Percentiles rank a stretch among this genome's conserved stretches.
phyloP scores from a whole-genome alignment of 2,329 filamentous ascomycete genomes.

The Emergomyces orientalis region DNA sequence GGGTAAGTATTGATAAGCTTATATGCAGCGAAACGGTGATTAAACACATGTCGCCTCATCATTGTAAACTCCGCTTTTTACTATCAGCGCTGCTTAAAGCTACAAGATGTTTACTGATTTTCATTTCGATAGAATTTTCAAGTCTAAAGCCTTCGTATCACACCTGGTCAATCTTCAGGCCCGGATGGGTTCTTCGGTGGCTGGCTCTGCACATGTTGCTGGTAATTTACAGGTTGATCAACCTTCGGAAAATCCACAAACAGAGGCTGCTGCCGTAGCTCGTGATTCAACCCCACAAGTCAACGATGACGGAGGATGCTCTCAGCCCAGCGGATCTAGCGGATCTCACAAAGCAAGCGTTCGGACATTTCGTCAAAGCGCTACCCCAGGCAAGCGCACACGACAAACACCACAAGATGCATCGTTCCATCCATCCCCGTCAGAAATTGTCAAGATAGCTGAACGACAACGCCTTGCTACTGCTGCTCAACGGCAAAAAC shows the following conservation, averaged over 20 bases:
- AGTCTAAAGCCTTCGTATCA: neutral
- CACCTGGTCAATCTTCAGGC: constrained; percentile 1
- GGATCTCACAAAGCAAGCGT: neutral
- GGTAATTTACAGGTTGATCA: neutral
- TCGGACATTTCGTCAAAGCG: neutral
- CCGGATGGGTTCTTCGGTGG: neutral
- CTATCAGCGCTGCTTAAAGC: neutral
- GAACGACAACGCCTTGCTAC: neutral
- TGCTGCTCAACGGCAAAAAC: constrained; percentile 8
- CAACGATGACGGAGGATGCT: neutral
- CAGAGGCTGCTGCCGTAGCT: neutral
- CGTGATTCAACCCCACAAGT: neutral
- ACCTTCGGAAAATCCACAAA: neutral
- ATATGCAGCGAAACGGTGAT: neutral
- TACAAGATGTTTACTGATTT: neutral
- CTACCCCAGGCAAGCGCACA: neutral
- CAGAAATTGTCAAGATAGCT: neutral
- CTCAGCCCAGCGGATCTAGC: neutral
- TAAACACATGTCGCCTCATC: neutral
- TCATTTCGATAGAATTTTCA: neutral
- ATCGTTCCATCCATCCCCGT: neutral
- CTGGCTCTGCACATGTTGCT: neutral
- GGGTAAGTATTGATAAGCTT: neutral
- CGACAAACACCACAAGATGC: neutral
- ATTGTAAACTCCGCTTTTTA: neutral